A percentile compares a stretch with the other conserved stretches of the same genome.
Evolutionary conservation across 768 basidiomycete species (phyloP).

Genomic region (Tephrocybe sp.): DNA sequence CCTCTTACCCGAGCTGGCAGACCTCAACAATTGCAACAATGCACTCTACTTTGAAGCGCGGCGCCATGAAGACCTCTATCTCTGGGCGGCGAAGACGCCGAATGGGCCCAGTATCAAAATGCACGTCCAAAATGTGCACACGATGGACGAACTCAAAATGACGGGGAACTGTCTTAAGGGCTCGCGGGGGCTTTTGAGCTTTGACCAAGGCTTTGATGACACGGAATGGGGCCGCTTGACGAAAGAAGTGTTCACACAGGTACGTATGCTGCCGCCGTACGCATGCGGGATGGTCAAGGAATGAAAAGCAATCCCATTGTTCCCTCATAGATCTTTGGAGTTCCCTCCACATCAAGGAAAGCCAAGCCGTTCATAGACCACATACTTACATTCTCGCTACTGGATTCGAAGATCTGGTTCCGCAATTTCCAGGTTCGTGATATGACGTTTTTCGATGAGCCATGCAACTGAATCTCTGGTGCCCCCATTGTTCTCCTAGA

Average conservation of each 20-base stretch:
- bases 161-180: slow-evolving; percentile 98
- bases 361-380: slow-evolving; percentile 99
- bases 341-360: slow-evolving; percentile 85
- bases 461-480: background rate
- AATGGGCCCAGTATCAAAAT: slow-evolving; percentile 97
- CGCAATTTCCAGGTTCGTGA: slow-evolving; percentile 89
- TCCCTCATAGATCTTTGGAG: slow-evolving; percentile 84
- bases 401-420: slow-evolving; percentile 98
- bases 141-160: slow-evolving; percentile 99
- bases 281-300: background rate
- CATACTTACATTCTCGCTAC: slow-evolving; percentile 91
- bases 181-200: slow-evolving; percentile 86
- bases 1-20: slow-evolving; percentile 92
- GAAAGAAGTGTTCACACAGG: slow-evolving; percentile 94
- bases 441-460: background rate
- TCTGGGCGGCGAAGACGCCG: slow-evolving; percentile 96
- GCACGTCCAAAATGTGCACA: slow-evolving; percentile 98
- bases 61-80: slow-evolving; percentile 90
- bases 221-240: slow-evolving; percentile 82
- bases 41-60: slow-evolving; percentile 96
- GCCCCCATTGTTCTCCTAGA: slow-evolving; percentile 48
- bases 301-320: slow-evolving; percentile 15
- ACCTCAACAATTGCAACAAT: slow-evolving; percentile 97
- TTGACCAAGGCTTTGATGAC: slow-evolving; percentile 87
- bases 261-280: slow-evolving; percentile 37